Base-by-base conservation (phyloP, 1,139 yeast species). In the Pichia sp. region DNA sequence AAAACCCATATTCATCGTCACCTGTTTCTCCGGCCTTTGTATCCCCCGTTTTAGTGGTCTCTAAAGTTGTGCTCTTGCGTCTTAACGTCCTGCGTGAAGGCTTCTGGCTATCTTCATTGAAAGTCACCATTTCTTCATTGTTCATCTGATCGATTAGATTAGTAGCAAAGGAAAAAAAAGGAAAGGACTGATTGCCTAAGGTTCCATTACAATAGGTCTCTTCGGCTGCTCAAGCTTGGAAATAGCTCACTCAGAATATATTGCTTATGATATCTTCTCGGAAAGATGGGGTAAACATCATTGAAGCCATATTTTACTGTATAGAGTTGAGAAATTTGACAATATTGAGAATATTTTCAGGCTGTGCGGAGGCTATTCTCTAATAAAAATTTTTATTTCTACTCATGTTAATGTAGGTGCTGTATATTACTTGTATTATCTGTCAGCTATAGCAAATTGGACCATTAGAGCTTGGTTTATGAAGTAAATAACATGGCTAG, bases 1-100 rank as follows among this genome's bases (percentile, higher is more conserved):
- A 66, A 7, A 82, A 76, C 12, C 92, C 95, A 64, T 86, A 86
- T 49, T 77, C 75, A 10, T 71, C 72, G 12, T 58, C 58, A 8
- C 46, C 55, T 7, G 55, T 57, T n/a, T 58, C 60, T n/a, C 54
- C 54, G 2, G 41, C n/a, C 1, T 36, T 6, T 10, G 10, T 14
- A 1, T 6, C 31, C 7, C 44, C 17, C 3, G 2, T 38, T 4
- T 40, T 36, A 30, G 27, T 10, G 29, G 10, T 14, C n/a, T 14
- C 16, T 12, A 16, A 14, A 6, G 3, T 46, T 17, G 31, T 17
- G n/a, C 33, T 43, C 8, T n/a, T 49, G 20, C 43, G 51, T 24
- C 57, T 49, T 7, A 31, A 24, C 14, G 50, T 29, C 31, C 50
- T 45, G 49, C 51, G 30, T n/a, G 24, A 24, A 20, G 49, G 41